These are phyloP conservation scores for Euphorbia pulcherrima DNA, from an alignment of 345 rosid species.

Conservation along the genomic window DNA sequence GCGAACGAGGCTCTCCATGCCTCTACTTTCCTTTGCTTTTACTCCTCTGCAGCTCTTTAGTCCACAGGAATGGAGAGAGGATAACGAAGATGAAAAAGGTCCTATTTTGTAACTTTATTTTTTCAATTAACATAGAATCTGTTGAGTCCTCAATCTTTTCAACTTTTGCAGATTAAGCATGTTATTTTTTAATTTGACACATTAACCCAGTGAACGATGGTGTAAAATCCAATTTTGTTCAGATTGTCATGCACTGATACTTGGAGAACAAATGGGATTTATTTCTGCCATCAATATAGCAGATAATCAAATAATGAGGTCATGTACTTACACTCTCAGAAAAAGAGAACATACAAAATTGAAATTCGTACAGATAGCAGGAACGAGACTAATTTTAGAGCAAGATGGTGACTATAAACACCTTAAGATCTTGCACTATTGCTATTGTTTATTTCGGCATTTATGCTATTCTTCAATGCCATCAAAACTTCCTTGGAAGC, in stretches of 20 bases:
- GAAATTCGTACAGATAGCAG: no score
- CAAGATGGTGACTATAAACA: not conserved
- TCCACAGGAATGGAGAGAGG: not conserved
- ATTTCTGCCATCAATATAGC: not conserved
- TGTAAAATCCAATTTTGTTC: no score
- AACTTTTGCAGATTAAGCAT: no score
- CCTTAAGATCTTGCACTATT: not conserved
- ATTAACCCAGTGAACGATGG: no score
- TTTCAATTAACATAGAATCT: no score
- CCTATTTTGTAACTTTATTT: no score
- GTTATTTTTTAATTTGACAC: not conserved
- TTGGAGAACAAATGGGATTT: not conserved
- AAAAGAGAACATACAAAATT: not conserved
- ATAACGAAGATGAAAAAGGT: not conserved
- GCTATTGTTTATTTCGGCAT: not conserved
- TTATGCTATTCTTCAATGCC: slow-evolving; percentile 34
- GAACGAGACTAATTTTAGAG: not conserved
- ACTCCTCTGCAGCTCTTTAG: not conserved
- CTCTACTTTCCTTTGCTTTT: not conserved
- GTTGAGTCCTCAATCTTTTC: no score
- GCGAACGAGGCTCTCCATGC: slow-evolving; percentile 8
- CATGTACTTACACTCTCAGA: not conserved
- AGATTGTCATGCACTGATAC: no score
- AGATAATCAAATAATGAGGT: not conserved
- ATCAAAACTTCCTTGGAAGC: slow-evolving; percentile 58